A percentile compares a stretch with the other conserved stretches of the same genome.
Conservation (phyloP, 176 grass and related monocot genomes). For the Aegilops umbellulata region DNA sequence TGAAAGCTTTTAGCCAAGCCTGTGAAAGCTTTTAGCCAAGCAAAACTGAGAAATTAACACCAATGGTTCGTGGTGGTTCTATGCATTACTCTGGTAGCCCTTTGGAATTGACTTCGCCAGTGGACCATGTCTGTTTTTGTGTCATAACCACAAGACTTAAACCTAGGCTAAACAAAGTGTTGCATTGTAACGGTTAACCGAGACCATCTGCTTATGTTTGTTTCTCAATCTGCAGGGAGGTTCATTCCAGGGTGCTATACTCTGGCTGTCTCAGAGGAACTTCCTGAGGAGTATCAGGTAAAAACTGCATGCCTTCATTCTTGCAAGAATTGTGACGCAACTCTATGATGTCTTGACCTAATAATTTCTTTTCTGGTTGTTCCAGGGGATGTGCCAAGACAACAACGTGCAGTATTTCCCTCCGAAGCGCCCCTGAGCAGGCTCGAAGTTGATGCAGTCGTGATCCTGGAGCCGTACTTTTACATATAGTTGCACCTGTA, state of each 20-base stretch:
- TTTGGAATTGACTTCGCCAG: not conserved
- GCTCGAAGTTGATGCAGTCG: not conserved
- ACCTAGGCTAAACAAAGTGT: not conserved
- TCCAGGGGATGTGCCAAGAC: slow-evolving; percentile 75
- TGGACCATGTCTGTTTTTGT: not conserved
- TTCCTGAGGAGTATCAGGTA: slow-evolving; percentile 95
- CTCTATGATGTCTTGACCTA: not conserved
- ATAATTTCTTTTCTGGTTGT: not conserved
- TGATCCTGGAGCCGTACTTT: not conserved
- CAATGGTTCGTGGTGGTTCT: not conserved
- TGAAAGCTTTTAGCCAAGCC: not conserved
- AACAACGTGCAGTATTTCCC: slow-evolving; percentile 82
- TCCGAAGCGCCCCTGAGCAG: slow-evolving; percentile 62
- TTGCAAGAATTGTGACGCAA: not conserved
- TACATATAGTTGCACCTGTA: not conserved
- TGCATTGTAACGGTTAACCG: not conserved
- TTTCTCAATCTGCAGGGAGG: slow-evolving; percentile 49
- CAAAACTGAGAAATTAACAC: not conserved
- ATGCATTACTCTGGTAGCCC: not conserved
- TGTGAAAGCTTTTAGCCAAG: not conserved
- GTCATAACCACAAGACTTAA: not conserved
- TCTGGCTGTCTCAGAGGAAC: slow-evolving; percentile 87
- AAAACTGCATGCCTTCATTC: not conserved
- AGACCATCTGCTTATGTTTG: not conserved
- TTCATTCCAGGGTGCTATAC: slow-evolving; percentile 98